Evolutionary conservation across 169 alveolate species (phyloP), one percentile per base, ranked within the genome.

Genomic region (Theileria parva): DNA sequence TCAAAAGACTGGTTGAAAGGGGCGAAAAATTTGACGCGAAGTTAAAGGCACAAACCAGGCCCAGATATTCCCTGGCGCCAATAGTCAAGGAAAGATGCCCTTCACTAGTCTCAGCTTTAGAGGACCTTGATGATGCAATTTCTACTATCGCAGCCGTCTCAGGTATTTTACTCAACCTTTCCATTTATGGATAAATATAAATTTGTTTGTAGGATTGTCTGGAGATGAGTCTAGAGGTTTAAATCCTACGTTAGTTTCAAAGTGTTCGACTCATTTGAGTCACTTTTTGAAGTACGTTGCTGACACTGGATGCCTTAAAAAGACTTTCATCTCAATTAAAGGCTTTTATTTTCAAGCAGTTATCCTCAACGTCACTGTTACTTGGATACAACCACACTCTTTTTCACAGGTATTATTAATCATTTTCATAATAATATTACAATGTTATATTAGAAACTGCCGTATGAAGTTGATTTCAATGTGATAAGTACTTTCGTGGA

Each of bases 301-400:
- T 28, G 86, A 85, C 17, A 70, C 93, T 63, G 79, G 92, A 65
- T 80, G 91, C 68, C 85, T 97, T 28, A 93, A 91, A 87, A 96
- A 95, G 77, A 93, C 92, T 6, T 98, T 95, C 91, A 94, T 93
- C 23, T 96, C 99, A 39, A 95, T 98, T 34, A 98, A 98, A 92
- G 99, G 99, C 27, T 98, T 96, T 78, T 98, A 97, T 93, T 96
- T 97, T 85, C 98, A 97, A 86, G 99, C 98, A 3, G 97, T 96
- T 85, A 95, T 98, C 34, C 91, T 92, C 37, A 85, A 78, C 28
- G 95, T 93, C 65, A 85, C 92, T 25, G 97, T 98, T 60, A 96
- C 99, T 1, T 98, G 99, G 99, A 86, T 98, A 32, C 87, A 95
- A 34, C 99, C 99, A 30, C 99, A 97, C 87, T 93, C 94, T 76